These are phyloP conservation scores for Melaleuca quinquenervia DNA, from an alignment of 345 rosid genomes.

Conservation along the genomic window DNA sequence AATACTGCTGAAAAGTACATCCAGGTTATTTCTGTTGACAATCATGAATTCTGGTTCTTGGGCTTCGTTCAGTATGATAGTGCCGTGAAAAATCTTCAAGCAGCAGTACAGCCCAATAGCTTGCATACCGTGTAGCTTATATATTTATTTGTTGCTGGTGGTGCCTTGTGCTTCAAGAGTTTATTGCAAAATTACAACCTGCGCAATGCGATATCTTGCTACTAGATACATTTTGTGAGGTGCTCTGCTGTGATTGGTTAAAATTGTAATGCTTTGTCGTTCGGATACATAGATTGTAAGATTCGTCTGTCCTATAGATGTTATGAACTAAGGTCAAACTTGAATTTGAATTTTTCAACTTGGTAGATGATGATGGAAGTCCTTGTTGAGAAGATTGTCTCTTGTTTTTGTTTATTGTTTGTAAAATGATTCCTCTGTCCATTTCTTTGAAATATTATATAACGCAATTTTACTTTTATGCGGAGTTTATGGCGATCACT, in stretches of 20 bases:
- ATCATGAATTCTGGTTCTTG: constrained; percentile 92
- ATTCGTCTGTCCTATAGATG: neutral
- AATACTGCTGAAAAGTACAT: constrained; percentile 72
- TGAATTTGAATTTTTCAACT: neutral
- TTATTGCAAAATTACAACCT: neutral
- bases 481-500: neutral
- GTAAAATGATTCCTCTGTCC: neutral
- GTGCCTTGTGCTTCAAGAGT: neutral
- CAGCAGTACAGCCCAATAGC: constrained; percentile 23
- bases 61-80: constrained; percentile 74
- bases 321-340: neutral
- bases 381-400: neutral
- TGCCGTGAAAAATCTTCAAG: constrained; percentile 68
- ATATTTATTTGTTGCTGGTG: neutral
- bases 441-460: neutral
- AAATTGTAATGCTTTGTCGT: neutral
- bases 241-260: neutral
- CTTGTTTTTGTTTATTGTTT: neutral
- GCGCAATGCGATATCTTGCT: neutral
- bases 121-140: constrained; percentile 5
- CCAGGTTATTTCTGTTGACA: constrained; percentile 69
- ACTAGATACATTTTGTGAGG: neutral
- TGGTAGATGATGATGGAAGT: neutral
- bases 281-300: neutral
- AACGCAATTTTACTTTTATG: neutral